phyloP scores from a whole-genome alignment of 345 rosid species.

The Physaria fendleri region DNA sequence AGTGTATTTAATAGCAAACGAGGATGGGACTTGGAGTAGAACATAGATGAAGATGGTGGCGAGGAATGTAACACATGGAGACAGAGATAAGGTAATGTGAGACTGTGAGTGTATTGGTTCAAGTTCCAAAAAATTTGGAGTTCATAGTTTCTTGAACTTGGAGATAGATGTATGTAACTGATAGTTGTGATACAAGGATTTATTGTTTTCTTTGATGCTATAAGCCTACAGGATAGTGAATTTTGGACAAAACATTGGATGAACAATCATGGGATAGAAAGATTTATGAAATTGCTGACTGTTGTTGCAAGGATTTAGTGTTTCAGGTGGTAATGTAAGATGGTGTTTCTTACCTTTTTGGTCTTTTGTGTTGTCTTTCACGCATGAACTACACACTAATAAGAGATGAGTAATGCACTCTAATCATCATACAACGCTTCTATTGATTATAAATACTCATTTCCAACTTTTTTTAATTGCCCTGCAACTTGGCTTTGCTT shows the following conservation, averaged over 20 bases:
- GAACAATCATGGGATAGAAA: not conserved
- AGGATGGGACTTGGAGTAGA: too few relatives aligned
- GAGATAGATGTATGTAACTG: not conserved
- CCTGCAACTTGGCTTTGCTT: too few relatives aligned
- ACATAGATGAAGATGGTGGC: too few relatives aligned
- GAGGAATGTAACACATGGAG: too few relatives aligned
- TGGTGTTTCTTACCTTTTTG: slow-evolving; percentile 1
- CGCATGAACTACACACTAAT: slow-evolving; percentile 89
- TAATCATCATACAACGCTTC: too few relatives aligned
- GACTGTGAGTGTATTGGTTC: slow-evolving; percentile 4
- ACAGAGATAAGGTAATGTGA: too few relatives aligned
- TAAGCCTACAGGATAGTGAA: not conserved
- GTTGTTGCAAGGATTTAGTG: not conserved
- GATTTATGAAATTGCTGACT: not conserved
- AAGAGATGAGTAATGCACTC: slow-evolving; percentile 53
- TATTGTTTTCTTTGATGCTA: not conserved
- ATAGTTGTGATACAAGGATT: not conserved
- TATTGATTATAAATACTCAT: too few relatives aligned
- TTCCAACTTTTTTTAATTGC: too few relatives aligned
- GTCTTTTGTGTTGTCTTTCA: slow-evolving; percentile 32
- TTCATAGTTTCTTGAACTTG: not conserved
- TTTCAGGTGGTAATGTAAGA: not conserved
- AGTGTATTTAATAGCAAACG: too few relatives aligned
- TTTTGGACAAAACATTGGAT: not conserved
- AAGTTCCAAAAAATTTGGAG: not conserved